Evolutionary conservation across 495 filamentous ascomycete genomes (phyloP), one percentile per base, ranked within the genome.

Genomic region (Neurospora sp.): DNA sequence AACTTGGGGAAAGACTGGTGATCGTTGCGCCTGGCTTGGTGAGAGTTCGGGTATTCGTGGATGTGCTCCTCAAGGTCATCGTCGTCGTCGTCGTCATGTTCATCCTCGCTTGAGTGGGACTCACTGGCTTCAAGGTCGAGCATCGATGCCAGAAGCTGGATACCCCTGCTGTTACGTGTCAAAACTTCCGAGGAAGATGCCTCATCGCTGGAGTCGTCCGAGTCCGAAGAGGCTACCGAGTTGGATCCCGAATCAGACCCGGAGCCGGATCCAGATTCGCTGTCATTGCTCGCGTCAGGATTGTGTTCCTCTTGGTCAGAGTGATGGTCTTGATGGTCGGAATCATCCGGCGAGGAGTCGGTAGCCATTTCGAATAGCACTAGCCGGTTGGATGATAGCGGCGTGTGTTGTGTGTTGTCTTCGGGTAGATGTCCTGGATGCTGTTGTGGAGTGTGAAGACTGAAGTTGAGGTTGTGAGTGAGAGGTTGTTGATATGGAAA

Each of bases 1-100:
- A 85, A 85, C 38, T 83, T 82, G 1, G 81, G 82, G 71, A 85
- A 85, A n/a, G 71, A 72, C 4, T 75, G n/a, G 1, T 69, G 71
- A 36, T 82, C 75, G n/a, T 36, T 70, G 28, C 28, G 54, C 15
- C 54, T 62, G 24, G 54, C 54, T 62, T 31, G 24, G 24, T 28
- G 54, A 62, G 54, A 62, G 6, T 34, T 34, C 6, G 54, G 24
- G 13, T 31, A 62, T 7, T 62, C 54, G 15, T 62, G 24, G 39
- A 45, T 62, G n/a, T 72, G 74, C 24, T 73, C 69, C 11, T 62
- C 72, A 24, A 40, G 24, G 40, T 48, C 69, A 11, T 70, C 24
- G 0, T 72, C 39, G 17, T 73, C 73, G 4, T 71, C 72, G 37
- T 74, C 70, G 15, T 73, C 71, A 19, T 73, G 62, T 0, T 71